These are phyloP conservation scores for Gilbertella persicaria DNA, from an alignment of 371 early-diverging fungal species.

Conservation along the genomic window DNA sequence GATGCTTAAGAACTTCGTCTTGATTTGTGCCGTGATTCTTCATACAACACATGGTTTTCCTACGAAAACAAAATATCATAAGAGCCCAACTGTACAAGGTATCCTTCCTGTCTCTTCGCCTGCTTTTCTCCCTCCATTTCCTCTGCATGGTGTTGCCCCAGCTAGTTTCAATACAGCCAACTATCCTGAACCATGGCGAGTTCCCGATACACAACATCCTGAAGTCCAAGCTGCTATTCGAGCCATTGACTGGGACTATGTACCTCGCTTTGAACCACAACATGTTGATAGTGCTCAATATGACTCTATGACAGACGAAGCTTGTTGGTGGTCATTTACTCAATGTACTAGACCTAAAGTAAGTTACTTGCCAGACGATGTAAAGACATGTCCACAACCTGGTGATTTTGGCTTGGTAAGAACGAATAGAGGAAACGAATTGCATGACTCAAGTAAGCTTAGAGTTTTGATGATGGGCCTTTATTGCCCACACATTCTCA, in stretches of 20 bases:
- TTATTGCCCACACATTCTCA: slow-evolving; percentile 3
- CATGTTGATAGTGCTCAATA: slow-evolving; percentile 16
- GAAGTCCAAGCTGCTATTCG: slow-evolving; percentile 36
- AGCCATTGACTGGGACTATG: slow-evolving; percentile 39
- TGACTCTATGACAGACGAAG: slow-evolving; percentile 17
- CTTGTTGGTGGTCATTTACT: slow-evolving; percentile 45
- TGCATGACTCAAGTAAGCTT: too few species aligned
- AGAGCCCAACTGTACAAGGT: too few species aligned
- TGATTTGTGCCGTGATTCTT: too few species aligned
- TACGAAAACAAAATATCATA: too few species aligned
- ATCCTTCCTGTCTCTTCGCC: background rate
- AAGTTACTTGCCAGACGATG: slow-evolving; percentile 34
- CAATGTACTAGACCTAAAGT: slow-evolving; percentile 41
- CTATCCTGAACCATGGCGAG: slow-evolving; percentile 37
- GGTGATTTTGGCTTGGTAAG: slow-evolving; percentile 46
- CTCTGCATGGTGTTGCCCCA: background rate
- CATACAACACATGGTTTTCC: too few species aligned
- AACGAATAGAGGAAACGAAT: too few species aligned
- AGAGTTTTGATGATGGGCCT: slow-evolving; percentile 18
- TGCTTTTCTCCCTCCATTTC: background rate
- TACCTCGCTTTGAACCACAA: slow-evolving; percentile 32
- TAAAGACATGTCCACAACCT: slow-evolving; percentile 32
- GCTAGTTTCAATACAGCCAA: background rate
- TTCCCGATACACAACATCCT: slow-evolving; percentile 23
- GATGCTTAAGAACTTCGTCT: too few species aligned